Evolutionary conservation across 2,329 filamentous ascomycete genomes (phyloP).

Genomic region (Xylaria sp.): DNA sequence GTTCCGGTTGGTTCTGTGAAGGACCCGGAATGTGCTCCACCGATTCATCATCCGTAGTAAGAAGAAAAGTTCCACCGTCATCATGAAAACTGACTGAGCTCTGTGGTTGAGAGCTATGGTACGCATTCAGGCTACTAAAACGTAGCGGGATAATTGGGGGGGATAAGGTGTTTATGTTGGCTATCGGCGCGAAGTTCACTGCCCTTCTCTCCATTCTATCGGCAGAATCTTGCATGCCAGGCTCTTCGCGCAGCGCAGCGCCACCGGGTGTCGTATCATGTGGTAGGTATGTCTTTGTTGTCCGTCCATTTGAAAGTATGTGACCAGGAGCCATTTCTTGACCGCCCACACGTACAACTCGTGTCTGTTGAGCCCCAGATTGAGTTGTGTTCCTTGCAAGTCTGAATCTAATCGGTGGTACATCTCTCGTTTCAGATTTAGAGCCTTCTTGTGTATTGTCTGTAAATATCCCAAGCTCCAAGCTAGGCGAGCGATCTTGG

Average conservation of each 20-base stretch:
- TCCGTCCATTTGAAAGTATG: constrained; percentile 6
- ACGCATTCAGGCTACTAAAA: constrained; percentile 33
- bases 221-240: background rate
- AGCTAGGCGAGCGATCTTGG: constrained; percentile 14
- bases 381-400: constrained; percentile 17
- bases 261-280: background rate
- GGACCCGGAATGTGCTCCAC: background rate
- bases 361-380: constrained; percentile 20
- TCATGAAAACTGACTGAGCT: background rate
- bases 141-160: constrained; percentile 29
- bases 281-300: constrained; percentile 2
- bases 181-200: background rate
- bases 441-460: constrained; percentile 4
- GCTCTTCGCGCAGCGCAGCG: background rate
- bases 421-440: background rate
- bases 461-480: constrained; percentile 21
- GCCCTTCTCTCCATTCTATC: background rate
- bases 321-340: constrained; percentile 13
- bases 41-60: constrained; percentile 23
- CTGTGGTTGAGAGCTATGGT: background rate
- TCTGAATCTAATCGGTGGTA: constrained; percentile 26
- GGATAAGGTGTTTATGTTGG: background rate
- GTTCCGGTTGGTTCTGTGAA: background rate
- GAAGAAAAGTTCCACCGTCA: constrained; percentile 22
- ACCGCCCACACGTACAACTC: constrained; percentile 22